Base-by-base conservation (phyloP, 306 rosid species). In the Ceratonia siliqua region DNA sequence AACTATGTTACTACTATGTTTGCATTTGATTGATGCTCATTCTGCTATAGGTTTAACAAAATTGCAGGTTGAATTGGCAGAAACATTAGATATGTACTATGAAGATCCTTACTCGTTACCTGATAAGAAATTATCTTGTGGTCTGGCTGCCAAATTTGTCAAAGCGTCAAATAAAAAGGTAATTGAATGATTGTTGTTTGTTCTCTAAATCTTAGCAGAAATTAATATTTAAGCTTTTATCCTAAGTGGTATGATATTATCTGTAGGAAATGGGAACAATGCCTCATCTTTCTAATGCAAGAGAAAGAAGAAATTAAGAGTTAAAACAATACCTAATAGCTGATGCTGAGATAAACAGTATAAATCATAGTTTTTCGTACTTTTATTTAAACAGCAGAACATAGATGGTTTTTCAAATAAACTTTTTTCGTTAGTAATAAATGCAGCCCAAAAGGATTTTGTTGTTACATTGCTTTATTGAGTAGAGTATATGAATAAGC, bases 31-130 rank as follows among this genome's bases (percentile, higher is more conserved):
- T 27, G 18, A 70, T 39, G 38, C 46, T 64, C 15, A 78, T 69
- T 68, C 46, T 69, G 56, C 43, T 54, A 18, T 53, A 50, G 11
- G 18, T 70, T 57, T 68, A 25, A 39, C 72, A 35, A 77, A 75
- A 80, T 69, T 80, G 82, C 89, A 94, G 98, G 90, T 91, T 76
- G 90, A 83, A 30, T 76, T 94, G 87, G 92, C 94, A 15, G 93
- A 88, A 74, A 71, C 81, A 21, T 76, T 91, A 74, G 98, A 94
- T 79, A 83, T 88, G 82, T 91, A 85, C 74, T 91, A 82, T 43
- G 98, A 87, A 42, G 98, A 94, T 88, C 83, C 85, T 58, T 89
- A 89, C 79, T 73, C 96, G 0, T 78, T 91, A 77, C 87, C 88
- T 21, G 76, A 85, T 62, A 94, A 89, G 82, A 86, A 87, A 46